Evolutionary conservation across 495 filamentous ascomycete genomes (phyloP).

Genomic region (Glarea lozoyensis): DNA sequence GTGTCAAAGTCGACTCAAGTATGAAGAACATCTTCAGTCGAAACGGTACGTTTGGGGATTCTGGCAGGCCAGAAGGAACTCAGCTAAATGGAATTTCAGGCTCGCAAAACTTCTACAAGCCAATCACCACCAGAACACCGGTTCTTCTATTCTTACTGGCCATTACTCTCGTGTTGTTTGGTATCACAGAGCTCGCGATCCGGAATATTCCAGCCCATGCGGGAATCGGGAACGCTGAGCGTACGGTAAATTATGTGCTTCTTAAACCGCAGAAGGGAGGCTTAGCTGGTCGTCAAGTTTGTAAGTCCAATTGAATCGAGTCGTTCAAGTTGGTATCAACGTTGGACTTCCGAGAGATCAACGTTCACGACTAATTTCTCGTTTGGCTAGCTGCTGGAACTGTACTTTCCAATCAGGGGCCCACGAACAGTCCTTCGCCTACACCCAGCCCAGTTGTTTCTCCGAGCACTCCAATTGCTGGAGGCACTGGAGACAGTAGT

Average conservation of each 20-base stretch:
- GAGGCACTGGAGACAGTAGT: too few species aligned
- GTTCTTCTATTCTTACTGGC: conserved; percentile 1
- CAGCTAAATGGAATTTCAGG: background rate
- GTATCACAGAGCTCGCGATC: conserved; percentile 1
- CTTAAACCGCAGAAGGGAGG: background rate
- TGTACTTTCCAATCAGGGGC: too few species aligned
- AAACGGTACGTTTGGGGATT: too few species aligned
- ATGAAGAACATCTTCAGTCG: background rate
- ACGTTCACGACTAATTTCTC: too few species aligned
- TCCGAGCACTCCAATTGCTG: too few species aligned
- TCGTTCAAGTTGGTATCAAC: background rate
- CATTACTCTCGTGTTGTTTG: conserved; percentile 5
- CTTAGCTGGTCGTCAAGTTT: background rate
- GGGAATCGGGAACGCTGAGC: conserved; percentile 3
- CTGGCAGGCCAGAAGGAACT: too few species aligned
- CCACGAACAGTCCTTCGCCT: too few species aligned
- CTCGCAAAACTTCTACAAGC: conserved; percentile 4
- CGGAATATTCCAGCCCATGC: conserved; percentile 4
- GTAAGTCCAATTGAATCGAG: too few species aligned
- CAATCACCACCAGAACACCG: conserved; percentile 7
- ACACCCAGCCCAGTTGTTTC: too few species aligned
- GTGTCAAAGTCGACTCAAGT: too few species aligned
- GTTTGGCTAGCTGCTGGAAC: too few species aligned
- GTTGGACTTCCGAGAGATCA: background rate
- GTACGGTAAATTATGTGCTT: background rate